Evolutionary conservation across 169 alveolate genomes (phyloP), one percentile per base, ranked within the genome.

Genomic region (Babesia sp.): DNA sequence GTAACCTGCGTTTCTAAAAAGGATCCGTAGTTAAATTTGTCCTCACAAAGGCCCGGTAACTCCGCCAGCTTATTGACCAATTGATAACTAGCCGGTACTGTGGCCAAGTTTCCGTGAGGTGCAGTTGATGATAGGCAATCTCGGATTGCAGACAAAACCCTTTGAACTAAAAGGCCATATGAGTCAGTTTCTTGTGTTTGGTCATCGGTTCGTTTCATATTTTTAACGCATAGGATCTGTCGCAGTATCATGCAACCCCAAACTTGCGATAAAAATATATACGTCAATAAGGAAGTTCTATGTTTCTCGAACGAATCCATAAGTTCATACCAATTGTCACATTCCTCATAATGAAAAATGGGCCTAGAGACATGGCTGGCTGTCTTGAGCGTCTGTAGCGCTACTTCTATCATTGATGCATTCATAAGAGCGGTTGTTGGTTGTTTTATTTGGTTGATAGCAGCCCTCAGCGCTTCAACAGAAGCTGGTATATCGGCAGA

Each of bases 201-300:
- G 18, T 11, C 12, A n/a, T 37, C 42, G 16, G 26, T 18, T 26
- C 39, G n/a, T 33, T 28, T 24, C 45, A n/a, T 64, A 46, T 26
- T 16, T 22, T 45, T 48, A 26, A 50, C 50, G 61, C 74, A 64
- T 20, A 64, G 48, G 20, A 64, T 37, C 9, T 56, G 74, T 24
- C 74, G 59, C 29, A 64, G 31, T n/a, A 64, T 24, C 74, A 64
- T 64, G 53, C 74, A 64, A 1, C 74, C 74, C 74, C 74, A 64
- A 29, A 64, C 74, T 9, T 64, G 74, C 63, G 34, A 64, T 64
- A 64, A 64, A 46, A 64, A 64, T 29, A 64, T 18, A 31, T 33
- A 64, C 4, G 46, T 2, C 18, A 64, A 3, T 2, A 64, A 31
- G 2, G 3, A 16, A 26, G n/a, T 11, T n/a, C 33, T 50, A 6